These are phyloP conservation scores for Cladosporium austrohemisphaericum DNA, from an alignment of 2,329 filamentous ascomycete species.

Conservation along the genomic window DNA sequence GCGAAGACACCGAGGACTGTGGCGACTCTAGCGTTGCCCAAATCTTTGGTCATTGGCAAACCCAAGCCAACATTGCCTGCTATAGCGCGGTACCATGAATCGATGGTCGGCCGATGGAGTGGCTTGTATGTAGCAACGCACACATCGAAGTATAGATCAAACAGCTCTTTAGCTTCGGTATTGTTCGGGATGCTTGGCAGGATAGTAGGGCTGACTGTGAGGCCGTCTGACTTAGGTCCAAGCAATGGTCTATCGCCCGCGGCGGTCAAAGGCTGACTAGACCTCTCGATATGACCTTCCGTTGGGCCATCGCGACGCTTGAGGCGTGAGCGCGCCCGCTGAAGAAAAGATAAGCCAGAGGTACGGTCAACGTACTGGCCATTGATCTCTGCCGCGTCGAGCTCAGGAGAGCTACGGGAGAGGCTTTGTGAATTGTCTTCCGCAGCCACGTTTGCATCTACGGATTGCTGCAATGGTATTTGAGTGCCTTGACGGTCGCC, in stretches of 20 bases:
- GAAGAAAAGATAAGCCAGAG: slow-evolving; percentile 53
- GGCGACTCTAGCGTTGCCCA: slow-evolving; percentile 42
- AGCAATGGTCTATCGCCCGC: slow-evolving; percentile 52
- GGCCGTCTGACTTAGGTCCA: slow-evolving; percentile 17
- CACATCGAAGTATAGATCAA: slow-evolving; percentile 57
- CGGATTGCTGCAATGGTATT: no score
- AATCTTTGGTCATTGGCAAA: slow-evolving; percentile 35
- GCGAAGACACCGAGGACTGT: slow-evolving; percentile 16
- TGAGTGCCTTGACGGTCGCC: not conserved
- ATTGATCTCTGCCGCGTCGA: slow-evolving; percentile 48
- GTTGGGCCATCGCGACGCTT: slow-evolving; percentile 38
- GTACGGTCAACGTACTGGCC: slow-evolving; percentile 56
- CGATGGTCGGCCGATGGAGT: slow-evolving; percentile 52
- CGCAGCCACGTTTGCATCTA: no score
- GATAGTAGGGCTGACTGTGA: slow-evolving; percentile 28
- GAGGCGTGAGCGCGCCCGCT: slow-evolving; percentile 66
- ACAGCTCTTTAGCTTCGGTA: slow-evolving; percentile 38
- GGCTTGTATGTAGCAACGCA: slow-evolving; percentile 59
- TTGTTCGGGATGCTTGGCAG: slow-evolving; percentile 35
- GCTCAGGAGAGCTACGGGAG: slow-evolving; percentile 40
- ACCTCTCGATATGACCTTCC: slow-evolving; percentile 24
- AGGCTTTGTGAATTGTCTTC: not conserved
- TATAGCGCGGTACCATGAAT: slow-evolving; percentile 39
- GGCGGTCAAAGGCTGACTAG: slow-evolving; percentile 44
- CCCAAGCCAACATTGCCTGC: slow-evolving; percentile 25